Evolutionary conservation across 352 stramenopile genomes (phyloP).

Genomic region (Pythium phragmiticola): DNA sequence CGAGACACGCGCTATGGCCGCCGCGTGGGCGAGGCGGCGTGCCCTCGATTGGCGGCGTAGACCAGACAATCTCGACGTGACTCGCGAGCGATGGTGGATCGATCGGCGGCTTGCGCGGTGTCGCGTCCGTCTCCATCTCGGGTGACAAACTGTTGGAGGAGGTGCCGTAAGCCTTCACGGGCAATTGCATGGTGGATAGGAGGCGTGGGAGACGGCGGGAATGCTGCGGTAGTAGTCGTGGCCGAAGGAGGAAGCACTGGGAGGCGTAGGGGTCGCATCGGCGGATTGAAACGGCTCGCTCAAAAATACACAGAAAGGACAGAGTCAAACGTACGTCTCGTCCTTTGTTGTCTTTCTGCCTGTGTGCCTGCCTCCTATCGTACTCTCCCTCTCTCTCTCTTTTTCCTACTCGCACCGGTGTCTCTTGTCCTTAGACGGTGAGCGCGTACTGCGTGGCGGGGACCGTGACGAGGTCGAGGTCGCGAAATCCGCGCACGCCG

Average conservation of each 20-base stretch:
- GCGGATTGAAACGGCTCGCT: neutral
- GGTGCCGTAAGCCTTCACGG: neutral
- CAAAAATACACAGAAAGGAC: neutral
- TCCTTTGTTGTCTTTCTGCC: neutral
- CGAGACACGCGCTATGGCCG: slow-evolving; percentile 68
- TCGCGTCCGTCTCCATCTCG: slow-evolving; percentile 6
- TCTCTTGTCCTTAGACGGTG: slow-evolving; percentile 52
- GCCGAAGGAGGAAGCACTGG: neutral
- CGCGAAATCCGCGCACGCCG: slow-evolving; percentile 78
- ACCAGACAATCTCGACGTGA: slow-evolving; percentile 63
- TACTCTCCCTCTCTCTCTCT: slow-evolving; percentile 3
- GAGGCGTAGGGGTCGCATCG: neutral
- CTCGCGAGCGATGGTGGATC: slow-evolving; percentile 29
- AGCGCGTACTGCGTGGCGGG: slow-evolving; percentile 49
- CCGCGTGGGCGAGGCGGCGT: slow-evolving; percentile 54
- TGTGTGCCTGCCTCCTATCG: neutral
- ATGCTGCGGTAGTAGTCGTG: neutral
- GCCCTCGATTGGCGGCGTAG: slow-evolving; percentile 51
- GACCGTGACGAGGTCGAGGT: slow-evolving; percentile 64
- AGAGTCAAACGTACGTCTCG: neutral
- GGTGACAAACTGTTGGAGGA: neutral
- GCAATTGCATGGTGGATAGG: slow-evolving; percentile 6
- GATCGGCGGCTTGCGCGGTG: slow-evolving; percentile 2
- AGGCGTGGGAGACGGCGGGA: neutral
- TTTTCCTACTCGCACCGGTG: neutral